These are phyloP conservation scores for Dryas integrifolia DNA, from an alignment of 331 rosid genomes.

Conservation along the genomic window DNA sequence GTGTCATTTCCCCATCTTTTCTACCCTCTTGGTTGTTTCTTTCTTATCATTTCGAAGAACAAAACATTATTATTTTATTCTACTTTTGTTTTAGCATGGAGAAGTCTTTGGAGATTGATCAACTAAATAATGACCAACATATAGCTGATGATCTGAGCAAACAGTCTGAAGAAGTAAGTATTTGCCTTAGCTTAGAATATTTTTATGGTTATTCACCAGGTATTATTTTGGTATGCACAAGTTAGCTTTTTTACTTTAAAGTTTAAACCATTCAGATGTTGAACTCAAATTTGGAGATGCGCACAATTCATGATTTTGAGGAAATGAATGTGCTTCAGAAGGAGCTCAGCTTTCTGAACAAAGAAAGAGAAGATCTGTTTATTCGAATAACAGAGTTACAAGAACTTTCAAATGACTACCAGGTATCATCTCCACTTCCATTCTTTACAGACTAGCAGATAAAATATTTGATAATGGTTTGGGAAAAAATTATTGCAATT, in stretches of 20 bases:
- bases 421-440: conserved; percentile 39
- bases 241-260: conserved; percentile 9
- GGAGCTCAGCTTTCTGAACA: conserved; percentile 19
- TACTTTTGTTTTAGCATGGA: conserved; percentile 37
- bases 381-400: conserved; percentile 29
- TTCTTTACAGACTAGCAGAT: background rate
- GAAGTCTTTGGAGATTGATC: conserved; percentile 35
- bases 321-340: conserved; percentile 27
- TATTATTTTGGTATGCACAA: background rate
- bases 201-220: conserved; percentile 1
- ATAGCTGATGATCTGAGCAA: conserved; percentile 23
- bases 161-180: conserved; percentile 48
- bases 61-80: background rate
- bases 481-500: background rate
- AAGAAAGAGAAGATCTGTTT: conserved; percentile 35
- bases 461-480: background rate
- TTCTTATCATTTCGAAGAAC: background rate
- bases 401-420: conserved; percentile 32
- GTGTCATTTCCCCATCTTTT: background rate
- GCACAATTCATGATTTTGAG: conserved; percentile 18
- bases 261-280: conserved; percentile 21
- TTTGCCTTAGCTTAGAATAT: conserved; percentile 10
- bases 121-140: conserved; percentile 22
- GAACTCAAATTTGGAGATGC: conserved; percentile 23
- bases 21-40: background rate